These are phyloP conservation scores for Emergomyces africanus DNA, from an alignment of 2,329 filamentous ascomycete genomes.

Conservation along the genomic window DNA sequence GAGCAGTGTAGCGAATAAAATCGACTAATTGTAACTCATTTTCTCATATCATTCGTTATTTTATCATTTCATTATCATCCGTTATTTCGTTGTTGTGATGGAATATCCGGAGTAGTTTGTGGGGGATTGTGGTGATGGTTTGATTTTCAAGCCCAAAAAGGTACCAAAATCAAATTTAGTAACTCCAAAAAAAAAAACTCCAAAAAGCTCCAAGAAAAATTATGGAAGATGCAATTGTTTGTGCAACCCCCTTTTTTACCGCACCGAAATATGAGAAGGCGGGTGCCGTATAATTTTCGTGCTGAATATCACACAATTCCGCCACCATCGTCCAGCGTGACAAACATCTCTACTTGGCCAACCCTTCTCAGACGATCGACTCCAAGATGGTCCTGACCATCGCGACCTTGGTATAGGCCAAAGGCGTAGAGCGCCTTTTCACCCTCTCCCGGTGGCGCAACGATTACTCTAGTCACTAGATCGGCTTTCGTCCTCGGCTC, in stretches of 20 bases:
- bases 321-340: slow-evolving; percentile 8
- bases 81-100: background rate
- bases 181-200: background rate
- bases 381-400: slow-evolving; percentile 47
- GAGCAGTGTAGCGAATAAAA: background rate
- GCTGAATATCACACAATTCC: background rate
- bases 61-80: background rate
- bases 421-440: slow-evolving; percentile 40
- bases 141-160: background rate
- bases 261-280: background rate
- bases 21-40: background rate
- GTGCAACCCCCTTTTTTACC: background rate
- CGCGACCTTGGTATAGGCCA: slow-evolving; percentile 44
- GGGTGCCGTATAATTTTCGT: background rate
- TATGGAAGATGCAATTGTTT: background rate
- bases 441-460: slow-evolving; percentile 28
- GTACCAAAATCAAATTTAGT: background rate
- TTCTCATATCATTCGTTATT: background rate
- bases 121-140: too few relatives aligned
- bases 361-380: slow-evolving; percentile 42
- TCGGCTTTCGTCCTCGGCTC: slow-evolving; percentile 54
- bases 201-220: too few relatives aligned
- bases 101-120: background rate
- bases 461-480: slow-evolving; percentile 56
- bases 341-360: slow-evolving; percentile 31